Percentiles rank a stretch among this genome's conserved stretches.
These are phyloP conservation scores for Colletotrichum tanaceti DNA, from an alignment of 2,329 filamentous ascomycete species.

Conservation along the genomic window DNA sequence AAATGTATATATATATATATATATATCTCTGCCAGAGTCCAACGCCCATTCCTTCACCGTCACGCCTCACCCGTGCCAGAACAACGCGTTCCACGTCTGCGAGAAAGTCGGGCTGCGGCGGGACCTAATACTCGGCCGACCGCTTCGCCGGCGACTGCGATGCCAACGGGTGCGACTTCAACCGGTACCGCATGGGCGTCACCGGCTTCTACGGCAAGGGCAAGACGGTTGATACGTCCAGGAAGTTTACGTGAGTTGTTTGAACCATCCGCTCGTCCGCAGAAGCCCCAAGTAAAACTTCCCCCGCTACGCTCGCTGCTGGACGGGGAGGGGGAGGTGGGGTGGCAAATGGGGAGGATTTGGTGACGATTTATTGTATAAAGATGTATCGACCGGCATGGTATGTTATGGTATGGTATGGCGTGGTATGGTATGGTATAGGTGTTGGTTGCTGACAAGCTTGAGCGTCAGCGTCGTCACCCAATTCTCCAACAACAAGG, in stretches of 20 bases:
- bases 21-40: slow-evolving; percentile 54
- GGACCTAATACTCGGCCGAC: slow-evolving; percentile 57
- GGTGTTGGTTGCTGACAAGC: neutral
- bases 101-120: slow-evolving; percentile 56
- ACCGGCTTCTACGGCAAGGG: slow-evolving; percentile 69
- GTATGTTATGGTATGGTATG: too few species aligned
- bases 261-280: too few species aligned
- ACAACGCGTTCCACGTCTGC: slow-evolving; percentile 53
- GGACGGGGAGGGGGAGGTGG: too few species aligned
- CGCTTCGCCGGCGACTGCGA: slow-evolving; percentile 71
- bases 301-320: too few species aligned
- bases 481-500: slow-evolving; percentile 63
- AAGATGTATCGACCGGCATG: neutral
- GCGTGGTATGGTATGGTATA: too few species aligned
- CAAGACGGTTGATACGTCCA: slow-evolving; percentile 66
- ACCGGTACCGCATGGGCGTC: slow-evolving; percentile 71
- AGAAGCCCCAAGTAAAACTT: too few species aligned
- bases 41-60: slow-evolving; percentile 67
- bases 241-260: slow-evolving; percentile 59
- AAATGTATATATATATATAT: too few species aligned
- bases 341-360: too few species aligned
- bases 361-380: too few species aligned
- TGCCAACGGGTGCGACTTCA: slow-evolving; percentile 74
- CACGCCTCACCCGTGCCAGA: slow-evolving; percentile 68
- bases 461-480: slow-evolving; percentile 64